Evolutionary conservation across 2,329 filamentous ascomycete species (phyloP).

Genomic region (Ceratocystis lukuohia): DNA sequence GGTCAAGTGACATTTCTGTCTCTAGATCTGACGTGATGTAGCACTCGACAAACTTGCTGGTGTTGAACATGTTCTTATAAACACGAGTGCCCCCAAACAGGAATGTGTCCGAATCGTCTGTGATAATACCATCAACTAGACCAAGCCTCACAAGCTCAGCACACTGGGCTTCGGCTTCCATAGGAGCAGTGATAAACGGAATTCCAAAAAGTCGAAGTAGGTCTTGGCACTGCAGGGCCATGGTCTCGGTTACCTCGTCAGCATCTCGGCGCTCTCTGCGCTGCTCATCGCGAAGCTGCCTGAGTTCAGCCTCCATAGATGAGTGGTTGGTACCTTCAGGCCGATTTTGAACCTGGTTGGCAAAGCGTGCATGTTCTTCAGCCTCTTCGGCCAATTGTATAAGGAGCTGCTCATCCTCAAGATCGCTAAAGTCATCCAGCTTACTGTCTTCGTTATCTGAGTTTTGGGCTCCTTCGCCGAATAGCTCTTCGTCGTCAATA

Average conservation of each 20-base stretch:
- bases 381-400: constrained; percentile 77
- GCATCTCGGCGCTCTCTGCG: constrained; percentile 93
- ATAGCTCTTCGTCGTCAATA: constrained; percentile 30
- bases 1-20: constrained; percentile 73
- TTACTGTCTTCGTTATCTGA: constrained; percentile 8
- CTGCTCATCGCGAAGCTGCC: constrained; percentile 78
- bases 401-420: constrained; percentile 82
- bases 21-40: constrained; percentile 76
- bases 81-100: constrained; percentile 91
- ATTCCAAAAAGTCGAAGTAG: constrained; percentile 82
- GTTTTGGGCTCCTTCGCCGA: constrained; percentile 28
- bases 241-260: constrained; percentile 90
- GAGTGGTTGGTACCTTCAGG: constrained; percentile 54
- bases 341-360: constrained; percentile 70
- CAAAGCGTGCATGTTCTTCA: constrained; percentile 87
- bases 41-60: constrained; percentile 94
- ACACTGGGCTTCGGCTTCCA: constrained; percentile 98
- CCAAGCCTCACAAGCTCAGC: constrained; percentile 76
- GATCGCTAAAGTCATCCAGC: constrained; percentile 65
- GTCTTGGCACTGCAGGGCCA: constrained; percentile 91
- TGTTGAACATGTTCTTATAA: constrained; percentile 99
- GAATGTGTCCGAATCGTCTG: constrained; percentile 93
- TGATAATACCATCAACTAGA: constrained; percentile 93
- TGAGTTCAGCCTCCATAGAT: constrained; percentile 78
- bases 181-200: constrained; percentile 91